Conservation (phyloP, 2,329 filamentous ascomycete genomes). For the Colletotrichum sp. region DNA sequence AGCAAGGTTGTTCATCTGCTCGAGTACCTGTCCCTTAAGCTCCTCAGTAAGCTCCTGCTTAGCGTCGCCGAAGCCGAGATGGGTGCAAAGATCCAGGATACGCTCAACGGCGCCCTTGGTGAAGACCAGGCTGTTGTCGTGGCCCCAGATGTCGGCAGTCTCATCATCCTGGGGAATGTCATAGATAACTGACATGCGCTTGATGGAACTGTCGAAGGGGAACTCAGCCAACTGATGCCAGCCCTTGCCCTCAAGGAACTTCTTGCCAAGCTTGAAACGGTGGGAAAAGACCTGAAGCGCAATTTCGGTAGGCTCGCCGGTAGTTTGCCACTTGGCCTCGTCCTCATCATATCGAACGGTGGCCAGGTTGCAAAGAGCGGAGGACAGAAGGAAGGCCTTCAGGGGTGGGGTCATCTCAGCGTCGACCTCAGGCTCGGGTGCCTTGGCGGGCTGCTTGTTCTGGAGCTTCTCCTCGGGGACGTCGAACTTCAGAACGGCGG, state of each 20-base stretch:
- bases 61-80: constrained; percentile 46
- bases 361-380: constrained; percentile 70
- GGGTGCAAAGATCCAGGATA: constrained; percentile 60
- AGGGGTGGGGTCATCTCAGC: constrained; percentile 56
- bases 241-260: constrained; percentile 52
- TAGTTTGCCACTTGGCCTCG: constrained; percentile 67
- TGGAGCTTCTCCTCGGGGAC: constrained; percentile 60
- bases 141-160: constrained; percentile 40
- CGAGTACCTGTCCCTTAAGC: constrained; percentile 53
- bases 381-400: constrained; percentile 55
- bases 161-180: constrained; percentile 46
- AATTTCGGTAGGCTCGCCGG: constrained; percentile 77
- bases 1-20: constrained; percentile 64
- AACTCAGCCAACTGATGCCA: constrained; percentile 74
- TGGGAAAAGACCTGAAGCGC: constrained; percentile 78
- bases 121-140: constrained; percentile 57
- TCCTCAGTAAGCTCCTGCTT: constrained; percentile 54
- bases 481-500: constrained; percentile 66
- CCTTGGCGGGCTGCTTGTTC: constrained; percentile 35
- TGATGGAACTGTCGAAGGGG: constrained; percentile 79
- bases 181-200: constrained; percentile 82
- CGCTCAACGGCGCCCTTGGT: constrained; percentile 69
- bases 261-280: constrained; percentile 67
- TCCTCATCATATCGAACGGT: constrained; percentile 61
- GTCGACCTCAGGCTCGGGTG: constrained; percentile 35